Conservation (phyloP, 1,284 basidiomycete genomes). For the Tilletia walkeri region DNA sequence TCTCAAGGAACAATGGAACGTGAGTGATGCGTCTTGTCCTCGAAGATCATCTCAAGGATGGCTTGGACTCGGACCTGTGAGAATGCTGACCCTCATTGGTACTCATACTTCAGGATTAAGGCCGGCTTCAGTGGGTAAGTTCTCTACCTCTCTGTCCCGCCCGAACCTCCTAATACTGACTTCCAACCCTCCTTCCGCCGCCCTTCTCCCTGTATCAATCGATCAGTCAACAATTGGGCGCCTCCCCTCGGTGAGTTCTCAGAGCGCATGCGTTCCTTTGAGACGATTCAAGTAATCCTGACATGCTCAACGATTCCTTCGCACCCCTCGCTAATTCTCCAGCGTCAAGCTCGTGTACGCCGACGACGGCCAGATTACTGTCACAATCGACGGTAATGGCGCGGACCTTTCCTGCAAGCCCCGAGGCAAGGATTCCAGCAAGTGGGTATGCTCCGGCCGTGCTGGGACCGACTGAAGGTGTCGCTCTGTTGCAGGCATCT, state of each 20-base stretch:
- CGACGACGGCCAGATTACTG: neutral
- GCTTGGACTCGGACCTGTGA: neutral
- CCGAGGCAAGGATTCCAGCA: neutral
- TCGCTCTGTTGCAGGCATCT: too few species aligned
- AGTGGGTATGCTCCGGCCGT: neutral
- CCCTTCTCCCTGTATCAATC: too few species aligned
- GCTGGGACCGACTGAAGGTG: neutral
- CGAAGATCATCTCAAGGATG: neutral
- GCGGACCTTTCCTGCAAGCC: neutral
- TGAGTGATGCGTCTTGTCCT: neutral
- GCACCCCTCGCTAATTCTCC: neutral
- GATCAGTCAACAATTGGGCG: neutral
- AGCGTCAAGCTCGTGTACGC: neutral
- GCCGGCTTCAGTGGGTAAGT: neutral
- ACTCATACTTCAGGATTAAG: neutral
- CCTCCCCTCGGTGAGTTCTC: conserved; percentile 4
- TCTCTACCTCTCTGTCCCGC: neutral
- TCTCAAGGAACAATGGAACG: neutral
- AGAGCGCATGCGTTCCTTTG: too few species aligned
- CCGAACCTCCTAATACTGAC: too few species aligned
- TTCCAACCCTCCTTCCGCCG: too few species aligned
- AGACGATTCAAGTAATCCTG: too few species aligned
- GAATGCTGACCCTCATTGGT: too few species aligned
- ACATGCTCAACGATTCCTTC: neutral
- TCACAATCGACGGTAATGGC: conserved; percentile 10